Evolutionary conservation across 495 filamentous ascomycete genomes (phyloP).

Genomic region (Mycothermus thermophilus): DNA sequence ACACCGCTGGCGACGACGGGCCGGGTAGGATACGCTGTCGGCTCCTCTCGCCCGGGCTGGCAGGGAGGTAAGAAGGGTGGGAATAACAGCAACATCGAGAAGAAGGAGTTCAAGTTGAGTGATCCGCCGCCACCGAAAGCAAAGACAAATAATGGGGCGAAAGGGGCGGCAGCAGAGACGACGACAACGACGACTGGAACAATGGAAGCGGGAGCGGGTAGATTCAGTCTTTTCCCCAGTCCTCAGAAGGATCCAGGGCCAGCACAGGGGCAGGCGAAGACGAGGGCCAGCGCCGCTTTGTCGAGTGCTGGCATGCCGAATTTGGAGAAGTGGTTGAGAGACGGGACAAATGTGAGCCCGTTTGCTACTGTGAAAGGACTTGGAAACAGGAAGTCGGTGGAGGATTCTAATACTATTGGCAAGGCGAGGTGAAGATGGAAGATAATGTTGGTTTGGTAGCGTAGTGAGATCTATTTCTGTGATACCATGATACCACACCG

Average conservation of each 20-base stretch:
- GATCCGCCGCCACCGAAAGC: conserved; percentile 10
- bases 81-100: not conserved
- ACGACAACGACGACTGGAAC: not conserved
- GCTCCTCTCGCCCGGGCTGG: conserved; percentile 9
- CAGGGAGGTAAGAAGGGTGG: too few species aligned
- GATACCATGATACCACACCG: too few species aligned
- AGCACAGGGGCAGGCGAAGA: not conserved
- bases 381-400: too few species aligned
- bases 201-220: conserved; percentile 2
- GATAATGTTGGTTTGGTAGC: too few species aligned
- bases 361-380: conserved; percentile 17
- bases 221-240: conserved; percentile 17
- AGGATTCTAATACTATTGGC: too few species aligned
- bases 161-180: not conserved
- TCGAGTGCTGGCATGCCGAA: conserved; percentile 8
- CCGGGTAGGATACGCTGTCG: conserved; percentile 4
- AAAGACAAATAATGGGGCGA: too few species aligned
- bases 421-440: too few species aligned
- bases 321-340: conserved; percentile 18
- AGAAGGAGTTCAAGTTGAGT: conserved; percentile 9
- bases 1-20: not conserved
- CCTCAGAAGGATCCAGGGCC: not conserved
- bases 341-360: conserved; percentile 15
- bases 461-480: too few species aligned
- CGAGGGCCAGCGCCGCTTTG: too few species aligned